These are phyloP conservation scores for Cardamine resedifolia DNA, from an alignment of 345 rosid species.

Conservation along the genomic window DNA sequence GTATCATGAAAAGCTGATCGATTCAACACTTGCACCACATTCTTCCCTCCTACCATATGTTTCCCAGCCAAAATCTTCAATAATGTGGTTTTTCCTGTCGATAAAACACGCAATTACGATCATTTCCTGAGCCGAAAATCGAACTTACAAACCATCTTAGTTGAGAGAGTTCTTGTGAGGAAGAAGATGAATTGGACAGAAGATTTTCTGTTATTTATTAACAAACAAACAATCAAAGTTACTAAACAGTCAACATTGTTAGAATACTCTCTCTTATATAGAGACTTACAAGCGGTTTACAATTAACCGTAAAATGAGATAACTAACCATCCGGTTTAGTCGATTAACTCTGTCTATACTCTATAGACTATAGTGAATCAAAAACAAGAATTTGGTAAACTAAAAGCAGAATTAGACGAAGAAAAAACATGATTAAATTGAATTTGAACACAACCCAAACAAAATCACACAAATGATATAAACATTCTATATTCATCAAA, in stretches of 20 bases:
- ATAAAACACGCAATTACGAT: not conserved
- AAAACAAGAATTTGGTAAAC: not conserved
- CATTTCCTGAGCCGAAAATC: not conserved
- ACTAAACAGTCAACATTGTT: not conserved
- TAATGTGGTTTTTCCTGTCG: conserved; percentile 74
- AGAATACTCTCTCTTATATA: not conserved
- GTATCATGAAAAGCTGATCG: conserved; percentile 95
- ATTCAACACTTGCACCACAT: conserved; percentile 71
- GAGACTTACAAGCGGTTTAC: not conserved
- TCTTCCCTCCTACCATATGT: conserved; percentile 94
- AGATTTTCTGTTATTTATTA: not conserved
- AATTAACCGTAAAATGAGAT: not conserved
- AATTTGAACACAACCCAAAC: not conserved
- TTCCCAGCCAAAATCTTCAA: conserved; percentile 86
- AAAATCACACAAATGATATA: not conserved
- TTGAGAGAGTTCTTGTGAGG: not conserved
- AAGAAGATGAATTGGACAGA: not conserved
- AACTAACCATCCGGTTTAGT: not conserved
- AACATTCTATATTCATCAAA: not conserved
- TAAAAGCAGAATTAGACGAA: not conserved
- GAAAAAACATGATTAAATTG: not conserved
- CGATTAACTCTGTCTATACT: not conserved
- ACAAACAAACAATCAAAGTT: not conserved
- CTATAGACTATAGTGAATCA: not conserved
- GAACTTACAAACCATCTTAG: not conserved